Percentiles rank a stretch among this genome's conserved stretches.
Conservation (phyloP, 306 rosid species). For the Cicer cuneatum region DNA sequence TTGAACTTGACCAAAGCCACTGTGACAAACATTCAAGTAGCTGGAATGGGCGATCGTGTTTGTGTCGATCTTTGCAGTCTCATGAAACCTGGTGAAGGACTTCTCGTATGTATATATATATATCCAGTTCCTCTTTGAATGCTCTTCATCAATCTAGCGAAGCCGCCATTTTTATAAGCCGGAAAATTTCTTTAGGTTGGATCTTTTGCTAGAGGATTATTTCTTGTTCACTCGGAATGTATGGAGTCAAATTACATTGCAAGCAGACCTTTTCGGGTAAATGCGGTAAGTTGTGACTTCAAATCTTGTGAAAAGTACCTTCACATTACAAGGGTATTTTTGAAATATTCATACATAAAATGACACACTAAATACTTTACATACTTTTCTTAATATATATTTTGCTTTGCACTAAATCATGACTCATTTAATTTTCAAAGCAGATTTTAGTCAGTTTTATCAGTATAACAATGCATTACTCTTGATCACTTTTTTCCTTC, state of each 20-base stretch:
- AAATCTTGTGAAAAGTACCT: not conserved
- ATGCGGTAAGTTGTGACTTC: conserved; percentile 70
- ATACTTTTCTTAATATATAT: not conserved
- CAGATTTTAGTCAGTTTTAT: too few species aligned
- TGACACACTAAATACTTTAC: too few species aligned
- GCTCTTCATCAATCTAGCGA: conserved; percentile 15
- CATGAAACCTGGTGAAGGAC: conserved; percentile 94
- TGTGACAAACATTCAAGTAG: conserved; percentile 65
- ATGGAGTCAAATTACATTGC: conserved; percentile 90
- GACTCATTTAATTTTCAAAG: not conserved
- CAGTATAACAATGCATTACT: too few species aligned
- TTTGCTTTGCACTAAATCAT: conserved; percentile 8
- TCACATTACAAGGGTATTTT: too few species aligned
- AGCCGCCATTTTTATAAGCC: conserved; percentile 16
- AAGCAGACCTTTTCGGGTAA: conserved; percentile 92
- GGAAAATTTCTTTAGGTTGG: conserved; percentile 66
- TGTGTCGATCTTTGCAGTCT: conserved; percentile 95
- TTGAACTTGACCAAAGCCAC: conserved; percentile 79
- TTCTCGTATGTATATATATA: conserved; percentile 58
- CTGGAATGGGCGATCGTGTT: conserved; percentile 96
- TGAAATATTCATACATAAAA: too few species aligned
- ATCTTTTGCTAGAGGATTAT: conserved; percentile 88
- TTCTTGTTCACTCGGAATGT: conserved; percentile 93
- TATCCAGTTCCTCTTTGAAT: conserved; percentile 29
- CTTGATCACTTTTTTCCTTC: too few species aligned